Evolutionary conservation across 2,329 filamentous ascomycete species (phyloP).

Genomic region (Penicillium sp.): DNA sequence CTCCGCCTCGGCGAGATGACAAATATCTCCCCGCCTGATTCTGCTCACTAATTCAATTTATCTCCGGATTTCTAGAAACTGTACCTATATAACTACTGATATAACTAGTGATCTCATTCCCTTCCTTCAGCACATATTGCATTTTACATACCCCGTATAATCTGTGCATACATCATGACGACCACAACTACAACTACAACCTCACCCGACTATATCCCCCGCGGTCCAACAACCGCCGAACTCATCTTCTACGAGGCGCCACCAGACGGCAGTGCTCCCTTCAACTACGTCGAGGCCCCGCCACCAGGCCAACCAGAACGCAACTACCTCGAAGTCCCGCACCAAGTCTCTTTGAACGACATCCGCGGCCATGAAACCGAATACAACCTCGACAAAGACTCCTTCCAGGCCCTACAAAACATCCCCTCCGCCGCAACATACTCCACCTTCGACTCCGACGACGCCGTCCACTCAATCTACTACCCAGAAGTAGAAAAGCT

Average conservation of each 20-base stretch:
- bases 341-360: slow-evolving; percentile 61
- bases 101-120: neutral
- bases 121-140: neutral
- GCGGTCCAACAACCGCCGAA: slow-evolving; percentile 58
- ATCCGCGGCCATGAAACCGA: slow-evolving; percentile 64
- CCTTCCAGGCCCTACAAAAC: slow-evolving; percentile 62
- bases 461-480: slow-evolving; percentile 65
- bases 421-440: slow-evolving; percentile 53
- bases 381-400: slow-evolving; percentile 66
- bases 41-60: slow-evolving; percentile 13
- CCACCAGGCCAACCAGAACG: slow-evolving; percentile 57
- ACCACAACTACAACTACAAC: slow-evolving; percentile 11
- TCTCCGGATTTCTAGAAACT: neutral
- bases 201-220: slow-evolving; percentile 41
- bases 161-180: slow-evolving; percentile 13
- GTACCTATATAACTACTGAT: slow-evolving; percentile 2
- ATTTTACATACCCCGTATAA: neutral
- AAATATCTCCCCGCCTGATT: slow-evolving; percentile 8
- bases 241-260: slow-evolving; percentile 64
- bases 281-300: slow-evolving; percentile 62
- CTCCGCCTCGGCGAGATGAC: slow-evolving; percentile 14
- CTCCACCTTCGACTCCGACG: slow-evolving; percentile 60
- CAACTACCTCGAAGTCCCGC: slow-evolving; percentile 55
- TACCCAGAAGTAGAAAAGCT: slow-evolving; percentile 78
- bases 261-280: slow-evolving; percentile 55